These are phyloP conservation scores for Tilletia horrida DNA, from an alignment of 1,284 basidiomycete genomes.

Conservation along the genomic window DNA sequence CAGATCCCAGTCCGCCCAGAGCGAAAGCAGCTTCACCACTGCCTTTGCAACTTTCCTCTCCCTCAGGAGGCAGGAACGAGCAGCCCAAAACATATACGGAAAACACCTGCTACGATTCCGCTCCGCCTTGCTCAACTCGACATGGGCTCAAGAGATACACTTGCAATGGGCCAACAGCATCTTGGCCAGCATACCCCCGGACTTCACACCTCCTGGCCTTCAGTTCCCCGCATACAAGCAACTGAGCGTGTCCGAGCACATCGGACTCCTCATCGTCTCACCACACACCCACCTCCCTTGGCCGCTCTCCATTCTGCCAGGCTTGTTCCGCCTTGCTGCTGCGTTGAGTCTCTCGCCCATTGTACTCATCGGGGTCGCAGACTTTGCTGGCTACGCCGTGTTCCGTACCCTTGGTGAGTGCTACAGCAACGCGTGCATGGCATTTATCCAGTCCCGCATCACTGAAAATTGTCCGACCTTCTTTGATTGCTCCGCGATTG, in stretches of 20 bases:
- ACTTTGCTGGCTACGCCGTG: constrained; percentile 49
- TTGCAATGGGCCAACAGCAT: constrained; percentile 6
- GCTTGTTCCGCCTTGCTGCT: constrained; percentile 9
- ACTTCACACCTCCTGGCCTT: not conserved
- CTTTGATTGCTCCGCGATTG: not conserved
- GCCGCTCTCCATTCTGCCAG: constrained; percentile 7
- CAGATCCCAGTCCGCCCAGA: not conserved
- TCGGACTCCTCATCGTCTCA: not conserved
- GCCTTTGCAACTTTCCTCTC: constrained; percentile 10
- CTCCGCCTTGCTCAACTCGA: not conserved
- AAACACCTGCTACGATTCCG: not conserved
- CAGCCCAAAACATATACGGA: not conserved
- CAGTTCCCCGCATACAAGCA: not conserved
- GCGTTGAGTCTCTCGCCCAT: constrained; percentile 8
- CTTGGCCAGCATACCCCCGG: not conserved
- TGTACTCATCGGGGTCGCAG: constrained; percentile 28
- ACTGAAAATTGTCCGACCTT: not conserved
- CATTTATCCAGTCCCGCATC: not conserved
- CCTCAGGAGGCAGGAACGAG: not conserved
- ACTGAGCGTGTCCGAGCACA: not conserved
- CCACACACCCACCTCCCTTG: constrained; percentile 9
- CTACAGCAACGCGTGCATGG: not conserved
- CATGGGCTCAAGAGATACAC: not conserved
- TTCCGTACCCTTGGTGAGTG: constrained; percentile 45
- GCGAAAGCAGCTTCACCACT: not conserved